Percentiles rank a stretch among this genome's conserved stretches.
phyloP scores from a whole-genome alignment of 2,329 filamentous ascomycete genomes.

The Botryosphaeria agaves region DNA sequence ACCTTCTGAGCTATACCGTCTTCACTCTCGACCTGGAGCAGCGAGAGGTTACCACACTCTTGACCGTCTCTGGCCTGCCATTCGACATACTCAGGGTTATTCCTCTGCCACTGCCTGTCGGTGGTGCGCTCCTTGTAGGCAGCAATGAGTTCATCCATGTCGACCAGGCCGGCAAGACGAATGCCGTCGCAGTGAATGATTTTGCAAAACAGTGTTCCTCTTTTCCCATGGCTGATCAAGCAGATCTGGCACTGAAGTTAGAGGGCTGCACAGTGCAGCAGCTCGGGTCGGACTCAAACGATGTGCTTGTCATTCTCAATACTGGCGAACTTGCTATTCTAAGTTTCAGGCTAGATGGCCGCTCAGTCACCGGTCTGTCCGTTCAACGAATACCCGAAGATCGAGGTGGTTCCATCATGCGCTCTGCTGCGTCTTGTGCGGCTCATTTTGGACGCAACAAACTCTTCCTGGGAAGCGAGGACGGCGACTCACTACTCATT shows the following conservation, averaged over 20 bases:
- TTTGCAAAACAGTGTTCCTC: conserved; percentile 70
- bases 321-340: conserved; percentile 60
- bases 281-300: conserved; percentile 58
- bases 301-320: conserved; percentile 67
- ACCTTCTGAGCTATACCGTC: conserved; percentile 79
- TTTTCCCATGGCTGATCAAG: conserved; percentile 76
- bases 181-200: conserved; percentile 80
- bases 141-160: conserved; percentile 86
- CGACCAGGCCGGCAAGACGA: conserved; percentile 87
- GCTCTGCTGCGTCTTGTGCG: conserved; percentile 49
- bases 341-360: conserved; percentile 73
- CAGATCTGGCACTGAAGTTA: conserved; percentile 58
- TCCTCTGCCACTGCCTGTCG: conserved; percentile 69
- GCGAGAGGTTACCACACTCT: conserved; percentile 77
- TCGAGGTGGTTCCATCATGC: conserved; percentile 44
- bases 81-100: conserved; percentile 75
- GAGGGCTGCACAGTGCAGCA: conserved; percentile 68
- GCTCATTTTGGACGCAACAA: conserved; percentile 48
- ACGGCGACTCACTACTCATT: conserved; percentile 63
- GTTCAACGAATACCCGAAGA: conserved; percentile 47
- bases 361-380: conserved; percentile 76
- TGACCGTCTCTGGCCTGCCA: conserved; percentile 71
- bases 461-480: conserved; percentile 75
- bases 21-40: conserved; percentile 92
- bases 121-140: conserved; percentile 74